phyloP scores from a whole-genome alignment of 2,329 filamentous ascomycete genomes.

The Cytospora paraplurivora region DNA sequence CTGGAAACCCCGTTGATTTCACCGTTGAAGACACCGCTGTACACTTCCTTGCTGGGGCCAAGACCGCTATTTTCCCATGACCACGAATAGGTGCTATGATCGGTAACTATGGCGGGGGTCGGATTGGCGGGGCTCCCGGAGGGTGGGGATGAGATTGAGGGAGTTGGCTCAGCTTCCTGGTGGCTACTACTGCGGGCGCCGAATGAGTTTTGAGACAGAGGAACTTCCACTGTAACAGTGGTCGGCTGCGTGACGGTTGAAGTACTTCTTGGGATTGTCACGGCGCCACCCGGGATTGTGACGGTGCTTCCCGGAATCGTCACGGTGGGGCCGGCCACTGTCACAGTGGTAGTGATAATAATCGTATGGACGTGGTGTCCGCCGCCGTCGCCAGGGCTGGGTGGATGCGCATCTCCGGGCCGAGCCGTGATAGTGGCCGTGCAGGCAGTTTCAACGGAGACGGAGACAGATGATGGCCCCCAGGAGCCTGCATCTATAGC shows the following conservation, averaged over 20 bases:
- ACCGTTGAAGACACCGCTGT: no score
- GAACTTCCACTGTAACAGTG: background rate
- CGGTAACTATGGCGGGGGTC: no score
- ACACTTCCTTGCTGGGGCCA: no score
- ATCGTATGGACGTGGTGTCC: background rate
- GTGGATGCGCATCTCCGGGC: background rate
- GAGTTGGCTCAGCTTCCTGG: background rate
- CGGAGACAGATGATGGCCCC: background rate
- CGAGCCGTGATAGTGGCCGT: background rate
- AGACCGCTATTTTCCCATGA: no score
- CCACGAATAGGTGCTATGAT: no score
- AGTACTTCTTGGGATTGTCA: background rate
- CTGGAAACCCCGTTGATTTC: background rate
- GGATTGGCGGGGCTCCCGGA: no score
- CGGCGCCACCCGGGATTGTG: slow-evolving; percentile 1
- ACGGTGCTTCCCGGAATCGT: background rate
- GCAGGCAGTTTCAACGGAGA: no score
- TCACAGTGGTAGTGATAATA: slow-evolving; percentile 8
- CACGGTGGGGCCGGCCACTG: background rate
- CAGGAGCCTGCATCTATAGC: background rate
- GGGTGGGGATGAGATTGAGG: no score
- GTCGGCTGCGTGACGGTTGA: background rate
- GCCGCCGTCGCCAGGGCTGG: background rate
- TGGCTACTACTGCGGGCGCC: background rate
- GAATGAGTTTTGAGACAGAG: background rate